phyloP scores from a whole-genome alignment of 176 grass and related monocot species.

The Oryza glumipatula region DNA sequence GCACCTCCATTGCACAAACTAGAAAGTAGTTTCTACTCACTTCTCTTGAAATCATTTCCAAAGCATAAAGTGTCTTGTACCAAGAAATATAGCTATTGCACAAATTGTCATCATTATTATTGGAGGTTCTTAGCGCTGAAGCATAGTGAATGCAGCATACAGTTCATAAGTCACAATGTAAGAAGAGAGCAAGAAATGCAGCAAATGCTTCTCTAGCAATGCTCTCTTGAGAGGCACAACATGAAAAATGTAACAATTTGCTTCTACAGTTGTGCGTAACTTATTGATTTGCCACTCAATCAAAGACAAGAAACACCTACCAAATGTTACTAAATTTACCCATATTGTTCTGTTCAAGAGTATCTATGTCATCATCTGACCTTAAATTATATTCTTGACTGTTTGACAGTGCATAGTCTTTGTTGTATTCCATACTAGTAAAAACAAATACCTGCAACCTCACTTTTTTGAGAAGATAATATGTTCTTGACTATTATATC shows the following conservation, averaged over 20 bases:
- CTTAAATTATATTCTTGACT: not conserved
- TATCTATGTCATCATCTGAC: not conserved
- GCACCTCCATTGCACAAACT: constrained; percentile 14
- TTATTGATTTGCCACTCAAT: not conserved
- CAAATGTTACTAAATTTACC: not conserved
- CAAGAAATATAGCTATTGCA: not conserved
- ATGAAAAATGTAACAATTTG: not conserved
- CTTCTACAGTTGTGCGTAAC: not conserved
- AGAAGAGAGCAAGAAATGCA: not conserved
- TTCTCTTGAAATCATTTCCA: constrained; percentile 7
- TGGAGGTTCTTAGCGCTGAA: not conserved
- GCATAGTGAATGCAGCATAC: not conserved
- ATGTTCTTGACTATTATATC: not conserved
- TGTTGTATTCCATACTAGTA: not conserved
- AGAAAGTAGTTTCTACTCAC: constrained; percentile 7
- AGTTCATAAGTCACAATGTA: constrained; percentile 23
- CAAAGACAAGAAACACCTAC: not conserved
- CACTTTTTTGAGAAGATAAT: not conserved
- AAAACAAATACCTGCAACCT: not conserved
- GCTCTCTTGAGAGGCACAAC: not conserved
- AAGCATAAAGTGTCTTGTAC: not conserved
- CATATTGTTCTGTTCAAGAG: not conserved
- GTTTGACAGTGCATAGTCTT: not conserved
- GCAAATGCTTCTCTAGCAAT: not conserved
- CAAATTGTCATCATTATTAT: constrained; percentile 25